phyloP scores from a whole-genome alignment of 179 eudicot genomes.

The Actinidia arguta region DNA sequence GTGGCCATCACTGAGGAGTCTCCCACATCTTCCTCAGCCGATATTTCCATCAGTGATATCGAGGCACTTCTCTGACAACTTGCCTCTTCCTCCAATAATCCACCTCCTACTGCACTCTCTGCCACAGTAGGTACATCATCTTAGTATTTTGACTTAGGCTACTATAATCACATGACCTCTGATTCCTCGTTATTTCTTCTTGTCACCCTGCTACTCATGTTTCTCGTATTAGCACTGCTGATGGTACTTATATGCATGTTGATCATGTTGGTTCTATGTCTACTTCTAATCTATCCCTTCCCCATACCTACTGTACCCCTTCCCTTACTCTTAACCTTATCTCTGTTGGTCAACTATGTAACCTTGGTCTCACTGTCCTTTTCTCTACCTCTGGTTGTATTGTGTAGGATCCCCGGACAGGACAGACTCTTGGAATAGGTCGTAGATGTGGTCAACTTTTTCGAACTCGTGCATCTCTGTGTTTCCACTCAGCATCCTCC shows the following conservation, averaged over 20 bases:
- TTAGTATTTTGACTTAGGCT: neutral
- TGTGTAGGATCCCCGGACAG: conserved; percentile 19
- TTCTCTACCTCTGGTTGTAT: conserved; percentile 4
- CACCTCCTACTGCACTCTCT: neutral
- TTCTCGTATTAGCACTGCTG: neutral
- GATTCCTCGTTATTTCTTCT: neutral
- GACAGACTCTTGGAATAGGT: conserved; percentile 12
- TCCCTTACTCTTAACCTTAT: conserved; percentile 10
- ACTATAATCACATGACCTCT: neutral
- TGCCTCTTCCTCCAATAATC: neutral
- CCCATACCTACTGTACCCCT: neutral
- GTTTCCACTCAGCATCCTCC: too few relatives aligned
- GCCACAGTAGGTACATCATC: neutral
- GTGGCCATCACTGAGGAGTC: neutral
- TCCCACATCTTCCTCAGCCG: neutral
- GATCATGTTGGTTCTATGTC: neutral
- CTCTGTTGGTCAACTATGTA: conserved; percentile 17
- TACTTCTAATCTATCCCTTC: neutral
- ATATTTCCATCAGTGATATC: neutral
- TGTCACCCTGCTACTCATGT: neutral
- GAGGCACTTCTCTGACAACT: neutral
- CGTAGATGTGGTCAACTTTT: neutral
- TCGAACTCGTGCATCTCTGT: too few relatives aligned
- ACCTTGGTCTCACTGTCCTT: conserved; percentile 7
- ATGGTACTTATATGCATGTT: neutral